Base-by-base conservation (phyloP, 768 basidiomycete genomes). In the Tylopilus sp. region DNA sequence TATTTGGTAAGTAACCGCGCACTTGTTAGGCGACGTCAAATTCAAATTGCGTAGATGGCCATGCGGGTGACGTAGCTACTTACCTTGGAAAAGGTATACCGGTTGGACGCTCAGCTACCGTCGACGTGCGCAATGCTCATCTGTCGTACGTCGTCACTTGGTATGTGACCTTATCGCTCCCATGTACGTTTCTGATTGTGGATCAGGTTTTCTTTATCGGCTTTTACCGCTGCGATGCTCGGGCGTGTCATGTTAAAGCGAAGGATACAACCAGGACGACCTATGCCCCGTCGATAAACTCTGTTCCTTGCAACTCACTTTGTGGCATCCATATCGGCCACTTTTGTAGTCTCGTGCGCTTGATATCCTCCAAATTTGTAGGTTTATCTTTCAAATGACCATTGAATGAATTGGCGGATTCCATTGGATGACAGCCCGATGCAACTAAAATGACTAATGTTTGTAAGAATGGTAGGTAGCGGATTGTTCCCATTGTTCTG, bases 111-210 rank as follows among this genome's bases (percentile, higher is more conserved):
- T 69, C 85, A 21, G 81, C 92, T 4, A 81, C 81, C 2, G 83
- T 98, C 22, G 92, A 98, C 61, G 72, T 99, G 40, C 79, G 97
- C 43, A 99, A 99, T 69, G 82, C 91, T 33, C 97, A 99, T 72
- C 77, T 91, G 7, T 94, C 92, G 11, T 99, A 99, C 70, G 91
- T 97, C 4, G 80, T 88, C 13, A 99, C 95, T 11, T 99, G 97
- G 97, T 94, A 64, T 31, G 78, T 63, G 31, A 50, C 31, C 6
- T 35, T 50, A 41, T 47, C 28, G 13, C 21, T 36, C 13, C 40
- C 28, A 30, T 40, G 40, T 39, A 38, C 53, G 21, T 48, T 18
- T 45, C 55, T 66, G 25, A 68, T 30, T 35, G 50, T 28, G 15
- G 13, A 15, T 40, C 18, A 97, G 95, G 95, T 94, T 90, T 73